These are phyloP conservation scores for Polyporus tsugae DNA, from an alignment of 1,284 basidiomycete genomes.

Conservation along the genomic window DNA sequence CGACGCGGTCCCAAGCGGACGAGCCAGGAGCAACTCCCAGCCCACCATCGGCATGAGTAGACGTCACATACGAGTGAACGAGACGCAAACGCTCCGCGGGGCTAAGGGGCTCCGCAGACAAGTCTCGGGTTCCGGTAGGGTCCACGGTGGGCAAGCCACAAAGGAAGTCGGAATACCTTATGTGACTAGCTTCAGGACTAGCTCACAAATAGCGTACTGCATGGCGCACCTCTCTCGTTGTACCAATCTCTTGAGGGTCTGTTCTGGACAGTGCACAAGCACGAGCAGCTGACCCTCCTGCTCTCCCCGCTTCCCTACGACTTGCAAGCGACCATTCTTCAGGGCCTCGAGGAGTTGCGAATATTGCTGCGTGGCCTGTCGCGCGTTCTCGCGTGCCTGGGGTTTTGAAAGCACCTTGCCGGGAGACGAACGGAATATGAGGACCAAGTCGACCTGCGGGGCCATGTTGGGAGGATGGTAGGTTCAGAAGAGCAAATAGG, in stretches of 20 bases:
- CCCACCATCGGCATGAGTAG: conserved; percentile 74
- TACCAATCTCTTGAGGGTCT: conserved; percentile 70
- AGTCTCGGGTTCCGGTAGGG: conserved; percentile 51
- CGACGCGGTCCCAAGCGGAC: conserved; percentile 79
- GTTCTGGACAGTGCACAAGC: conserved; percentile 77
- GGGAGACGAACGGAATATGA: conserved; percentile 69
- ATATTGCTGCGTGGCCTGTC: conserved; percentile 75
- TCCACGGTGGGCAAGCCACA: conserved; percentile 66
- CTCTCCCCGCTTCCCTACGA: conserved; percentile 78
- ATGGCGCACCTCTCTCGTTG: conserved; percentile 76
- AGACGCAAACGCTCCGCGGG: conserved; percentile 84
- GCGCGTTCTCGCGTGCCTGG: conserved; percentile 65
- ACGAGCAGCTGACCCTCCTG: conserved; percentile 82
- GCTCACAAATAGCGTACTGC: background rate
- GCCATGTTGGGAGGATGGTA: conserved; percentile 32
- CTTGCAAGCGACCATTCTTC: conserved; percentile 67
- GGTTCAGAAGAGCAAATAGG: conserved; percentile 13
- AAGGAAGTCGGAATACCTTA: conserved; percentile 69
- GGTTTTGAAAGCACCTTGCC: conserved; percentile 61
- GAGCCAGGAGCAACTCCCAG: conserved; percentile 80
- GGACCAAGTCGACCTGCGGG: conserved; percentile 73
- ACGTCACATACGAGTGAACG: conserved; percentile 79
- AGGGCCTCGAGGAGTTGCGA: conserved; percentile 68
- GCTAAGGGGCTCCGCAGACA: conserved; percentile 56
- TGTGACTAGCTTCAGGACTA: conserved; percentile 10